A percentile compares a stretch with the other conserved stretches of the same genome.
phyloP scores from a whole-genome alignment of 768 basidiomycete species.

The Paxillus involutus region DNA sequence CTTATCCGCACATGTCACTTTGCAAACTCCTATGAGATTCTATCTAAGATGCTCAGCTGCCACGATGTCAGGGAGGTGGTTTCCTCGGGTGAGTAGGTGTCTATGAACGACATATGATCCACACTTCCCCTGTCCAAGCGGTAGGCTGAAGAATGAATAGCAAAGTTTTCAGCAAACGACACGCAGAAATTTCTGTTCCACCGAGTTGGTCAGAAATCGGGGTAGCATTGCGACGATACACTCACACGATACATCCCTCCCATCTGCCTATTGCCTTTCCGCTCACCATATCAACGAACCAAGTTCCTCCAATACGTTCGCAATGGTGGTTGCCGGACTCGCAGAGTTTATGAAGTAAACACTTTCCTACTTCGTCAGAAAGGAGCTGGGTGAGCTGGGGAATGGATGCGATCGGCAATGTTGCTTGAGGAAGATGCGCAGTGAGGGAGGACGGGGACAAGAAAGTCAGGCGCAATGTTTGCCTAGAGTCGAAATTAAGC shows the following conservation, averaged over 20 bases:
- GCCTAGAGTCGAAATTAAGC: conserved; percentile 39
- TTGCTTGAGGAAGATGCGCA: conserved; percentile 82
- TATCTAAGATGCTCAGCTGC: conserved; percentile 51
- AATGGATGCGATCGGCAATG: conserved; percentile 68
- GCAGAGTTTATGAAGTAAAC: conserved; percentile 67
- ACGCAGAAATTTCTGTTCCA: conserved; percentile 63
- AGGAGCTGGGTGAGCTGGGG: conserved; percentile 76
- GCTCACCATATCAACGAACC: conserved; percentile 76
- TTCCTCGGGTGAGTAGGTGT: conserved; percentile 39
- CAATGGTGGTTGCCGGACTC: conserved; percentile 61
- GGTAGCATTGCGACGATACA: conserved; percentile 12
- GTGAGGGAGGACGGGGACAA: conserved; percentile 71
- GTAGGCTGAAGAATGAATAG: conserved; percentile 59
- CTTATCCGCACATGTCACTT: conserved; percentile 6
- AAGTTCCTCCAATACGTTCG: conserved; percentile 52
- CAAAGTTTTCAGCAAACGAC: conserved; percentile 47
- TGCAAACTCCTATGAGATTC: conserved; percentile 21
- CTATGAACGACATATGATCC: conserved; percentile 40
- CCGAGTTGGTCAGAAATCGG: conserved; percentile 4
- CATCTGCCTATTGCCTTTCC: conserved; percentile 68
- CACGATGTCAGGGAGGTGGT: conserved; percentile 48
- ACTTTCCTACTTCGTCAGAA: conserved; percentile 73
- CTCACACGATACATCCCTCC: conserved; percentile 78
- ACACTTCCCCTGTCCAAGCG: conserved; percentile 43
- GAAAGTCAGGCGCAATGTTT: conserved; percentile 75